Conservation (phyloP, 2,329 filamentous ascomycete species). For the Waltergamsia citrina region DNA sequence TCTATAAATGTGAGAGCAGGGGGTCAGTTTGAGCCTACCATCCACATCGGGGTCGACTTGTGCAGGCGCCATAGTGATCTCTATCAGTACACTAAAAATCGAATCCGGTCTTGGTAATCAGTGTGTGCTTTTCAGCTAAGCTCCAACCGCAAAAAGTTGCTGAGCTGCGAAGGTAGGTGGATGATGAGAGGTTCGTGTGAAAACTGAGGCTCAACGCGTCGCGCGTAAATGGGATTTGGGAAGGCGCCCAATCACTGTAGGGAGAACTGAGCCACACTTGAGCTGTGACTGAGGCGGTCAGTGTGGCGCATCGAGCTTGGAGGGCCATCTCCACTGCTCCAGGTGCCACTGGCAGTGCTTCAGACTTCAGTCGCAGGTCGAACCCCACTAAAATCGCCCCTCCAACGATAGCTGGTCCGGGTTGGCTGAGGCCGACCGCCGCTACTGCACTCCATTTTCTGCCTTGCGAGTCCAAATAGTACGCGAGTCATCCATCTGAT, state of each 20-base stretch:
- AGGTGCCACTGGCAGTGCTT: too few species aligned
- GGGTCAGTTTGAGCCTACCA: slow-evolving; percentile 14
- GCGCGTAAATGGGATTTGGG: slow-evolving; percentile 6
- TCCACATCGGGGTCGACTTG: slow-evolving; percentile 25
- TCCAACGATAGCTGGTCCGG: too few species aligned
- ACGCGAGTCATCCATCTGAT: not conserved
- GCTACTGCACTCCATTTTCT: too few species aligned
- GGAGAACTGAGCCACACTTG: not conserved
- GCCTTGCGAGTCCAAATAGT: too few species aligned
- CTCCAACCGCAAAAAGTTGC: not conserved
- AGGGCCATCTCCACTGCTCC: too few species aligned
- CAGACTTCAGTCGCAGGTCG: too few species aligned
- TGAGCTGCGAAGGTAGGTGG: not conserved
- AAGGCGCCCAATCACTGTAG: slow-evolving; percentile 2
- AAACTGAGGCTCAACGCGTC: slow-evolving; percentile 6
- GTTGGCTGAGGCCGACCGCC: not conserved
- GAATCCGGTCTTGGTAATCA: too few species aligned
- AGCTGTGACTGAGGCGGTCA: not conserved
- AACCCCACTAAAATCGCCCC: too few species aligned
- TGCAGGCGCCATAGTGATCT: slow-evolving; percentile 24
- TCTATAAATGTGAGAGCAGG: not conserved
- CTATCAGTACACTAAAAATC: too few species aligned
- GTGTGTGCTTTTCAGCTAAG: not conserved
- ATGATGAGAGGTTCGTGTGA: slow-evolving; percentile 1
- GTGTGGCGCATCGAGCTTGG: not conserved